Conservation (phyloP, 2,329 filamentous ascomycete genomes). For the Ceratocystis lukuohia region DNA sequence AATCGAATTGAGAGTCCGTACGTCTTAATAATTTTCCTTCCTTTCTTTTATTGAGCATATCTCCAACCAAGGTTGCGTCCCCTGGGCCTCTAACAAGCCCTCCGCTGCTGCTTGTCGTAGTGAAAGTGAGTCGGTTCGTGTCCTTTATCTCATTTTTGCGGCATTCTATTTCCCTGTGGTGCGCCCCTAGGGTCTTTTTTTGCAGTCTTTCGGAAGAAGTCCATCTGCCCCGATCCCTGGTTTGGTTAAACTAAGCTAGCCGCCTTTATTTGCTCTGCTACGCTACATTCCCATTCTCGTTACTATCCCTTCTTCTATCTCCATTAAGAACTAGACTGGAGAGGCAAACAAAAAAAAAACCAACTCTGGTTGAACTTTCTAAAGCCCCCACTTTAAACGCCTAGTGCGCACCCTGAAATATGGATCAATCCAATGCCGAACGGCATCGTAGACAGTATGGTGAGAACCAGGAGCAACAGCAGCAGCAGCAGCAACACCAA, state of each 20-base stretch:
- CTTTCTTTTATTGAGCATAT: neutral
- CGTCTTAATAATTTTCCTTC: neutral
- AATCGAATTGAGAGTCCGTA: neutral
- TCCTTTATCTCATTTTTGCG: neutral
- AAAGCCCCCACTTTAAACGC: neutral
- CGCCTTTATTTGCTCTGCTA: neutral
- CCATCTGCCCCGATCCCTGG: neutral
- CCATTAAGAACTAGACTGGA: neutral
- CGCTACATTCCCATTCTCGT: neutral
- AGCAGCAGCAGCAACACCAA: neutral
- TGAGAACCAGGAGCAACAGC: conserved; percentile 7
- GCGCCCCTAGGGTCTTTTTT: neutral
- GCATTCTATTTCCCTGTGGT: neutral
- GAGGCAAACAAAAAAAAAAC: neutral
- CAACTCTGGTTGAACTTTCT: neutral
- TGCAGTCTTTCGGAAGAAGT: neutral
- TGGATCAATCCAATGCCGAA: conserved; percentile 12
- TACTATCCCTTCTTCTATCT: neutral
- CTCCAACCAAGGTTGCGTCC: neutral
- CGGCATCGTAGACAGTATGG: conserved; percentile 10
- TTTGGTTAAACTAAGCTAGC: neutral
- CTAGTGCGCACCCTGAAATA: conserved; percentile 13
- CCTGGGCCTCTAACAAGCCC: neutral
- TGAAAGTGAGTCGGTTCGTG: neutral
- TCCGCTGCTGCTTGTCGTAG: neutral